phyloP scores from a whole-genome alignment of 768 basidiomycete genomes.

The Russula olivacea region DNA sequence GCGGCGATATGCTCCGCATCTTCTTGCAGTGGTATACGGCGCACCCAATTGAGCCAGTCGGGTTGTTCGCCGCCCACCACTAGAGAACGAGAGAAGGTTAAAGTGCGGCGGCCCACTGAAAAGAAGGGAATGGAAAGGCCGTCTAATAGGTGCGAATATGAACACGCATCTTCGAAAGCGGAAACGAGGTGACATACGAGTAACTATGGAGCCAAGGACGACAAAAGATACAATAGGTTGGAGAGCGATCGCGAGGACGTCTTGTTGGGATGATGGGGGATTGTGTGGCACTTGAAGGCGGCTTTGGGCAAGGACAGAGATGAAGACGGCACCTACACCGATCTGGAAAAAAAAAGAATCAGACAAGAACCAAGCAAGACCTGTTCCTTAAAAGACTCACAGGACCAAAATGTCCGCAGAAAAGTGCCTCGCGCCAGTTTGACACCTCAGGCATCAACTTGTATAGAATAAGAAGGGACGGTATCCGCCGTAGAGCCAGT shows the following conservation, averaged over 20 bases:
- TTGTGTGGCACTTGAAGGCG: slow-evolving; percentile 50
- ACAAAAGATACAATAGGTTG: slow-evolving; percentile 85
- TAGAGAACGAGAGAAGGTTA: slow-evolving; percentile 10
- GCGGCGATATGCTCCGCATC: neutral
- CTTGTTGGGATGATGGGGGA: slow-evolving; percentile 63
- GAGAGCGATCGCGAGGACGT: slow-evolving; percentile 64
- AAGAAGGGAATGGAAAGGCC: slow-evolving; percentile 50
- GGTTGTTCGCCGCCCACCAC: slow-evolving; percentile 10
- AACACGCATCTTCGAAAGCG: neutral
- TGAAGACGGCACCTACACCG: slow-evolving; percentile 90
- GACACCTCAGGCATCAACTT: slow-evolving; percentile 82
- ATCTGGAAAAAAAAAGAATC: slow-evolving; percentile 44
- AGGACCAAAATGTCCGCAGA: slow-evolving; percentile 85
- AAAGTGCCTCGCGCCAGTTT: slow-evolving; percentile 81
- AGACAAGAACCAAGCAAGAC: neutral
- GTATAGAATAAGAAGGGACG: slow-evolving; percentile 69
- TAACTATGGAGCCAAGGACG: slow-evolving; percentile 79
- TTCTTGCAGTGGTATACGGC: slow-evolving; percentile 7
- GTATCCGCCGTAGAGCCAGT: slow-evolving; percentile 73
- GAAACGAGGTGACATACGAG: slow-evolving; percentile 42
- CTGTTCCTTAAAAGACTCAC: slow-evolving; percentile 21
- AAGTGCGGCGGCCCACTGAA: slow-evolving; percentile 30
- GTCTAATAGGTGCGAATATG: slow-evolving; percentile 28
- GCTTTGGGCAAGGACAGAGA: slow-evolving; percentile 65
- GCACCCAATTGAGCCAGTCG: slow-evolving; percentile 25